Evolutionary conservation across 106 monocot species (phyloP).

Genomic region (Dactylorhiza incarnata): DNA sequence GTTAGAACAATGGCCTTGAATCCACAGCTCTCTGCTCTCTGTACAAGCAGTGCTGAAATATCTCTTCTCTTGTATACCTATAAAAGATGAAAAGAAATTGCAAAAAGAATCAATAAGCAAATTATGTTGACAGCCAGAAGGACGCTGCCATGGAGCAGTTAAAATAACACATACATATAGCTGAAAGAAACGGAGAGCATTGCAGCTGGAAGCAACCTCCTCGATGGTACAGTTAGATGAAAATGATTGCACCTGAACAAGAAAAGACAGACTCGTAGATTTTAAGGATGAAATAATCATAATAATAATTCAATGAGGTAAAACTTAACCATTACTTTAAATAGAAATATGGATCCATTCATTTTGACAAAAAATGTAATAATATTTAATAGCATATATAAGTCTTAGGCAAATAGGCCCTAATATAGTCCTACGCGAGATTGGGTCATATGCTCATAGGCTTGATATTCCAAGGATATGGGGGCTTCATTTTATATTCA

Average conservation of each 20-base stretch:
- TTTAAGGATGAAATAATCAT: background rate
- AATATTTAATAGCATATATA: too few species aligned
- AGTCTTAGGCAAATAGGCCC: too few species aligned
- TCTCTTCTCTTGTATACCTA: constrained; percentile 65
- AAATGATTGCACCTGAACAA: constrained; percentile 59
- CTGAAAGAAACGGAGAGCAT: constrained; percentile 68
- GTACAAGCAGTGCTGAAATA: constrained; percentile 36
- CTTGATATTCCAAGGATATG: too few species aligned
- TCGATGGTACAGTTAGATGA: constrained; percentile 46
- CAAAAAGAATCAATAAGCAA: background rate
- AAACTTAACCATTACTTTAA: too few species aligned
- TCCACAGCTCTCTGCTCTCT: constrained; percentile 54
- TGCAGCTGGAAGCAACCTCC: constrained; percentile 72
- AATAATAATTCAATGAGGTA: too few species aligned
- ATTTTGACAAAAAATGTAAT: too few species aligned
- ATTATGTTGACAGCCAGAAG: background rate
- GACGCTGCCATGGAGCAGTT: background rate
- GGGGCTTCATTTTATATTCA: too few species aligned
- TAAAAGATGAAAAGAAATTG: background rate
- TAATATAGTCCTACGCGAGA: too few species aligned
- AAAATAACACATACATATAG: constrained; percentile 52
- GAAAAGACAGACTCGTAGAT: background rate
- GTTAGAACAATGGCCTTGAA: constrained; percentile 74
- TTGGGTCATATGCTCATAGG: too few species aligned
- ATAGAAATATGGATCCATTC: too few species aligned